phyloP scores from a whole-genome alignment of 495 filamentous ascomycete genomes.

The Podospora bellae-mahoneyi region DNA sequence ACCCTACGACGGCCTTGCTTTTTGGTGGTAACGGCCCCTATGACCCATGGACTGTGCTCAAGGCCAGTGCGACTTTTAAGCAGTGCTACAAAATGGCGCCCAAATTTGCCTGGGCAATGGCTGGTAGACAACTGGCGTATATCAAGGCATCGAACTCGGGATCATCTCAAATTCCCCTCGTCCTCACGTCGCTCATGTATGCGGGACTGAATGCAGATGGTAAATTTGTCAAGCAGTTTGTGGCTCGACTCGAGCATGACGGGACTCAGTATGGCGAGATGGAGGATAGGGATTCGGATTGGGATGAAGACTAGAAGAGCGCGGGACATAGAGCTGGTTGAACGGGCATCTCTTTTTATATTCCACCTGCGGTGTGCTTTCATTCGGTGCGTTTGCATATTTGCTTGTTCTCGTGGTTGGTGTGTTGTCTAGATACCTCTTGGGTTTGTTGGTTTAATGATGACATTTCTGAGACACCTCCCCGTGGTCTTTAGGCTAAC shows the following conservation, averaged over 20 bases:
- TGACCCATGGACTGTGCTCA: conserved; percentile 53
- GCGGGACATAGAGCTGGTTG: not conserved
- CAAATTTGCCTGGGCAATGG: conserved; percentile 59
- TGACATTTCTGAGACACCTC: not conserved
- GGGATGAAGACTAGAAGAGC: conserved; percentile 14
- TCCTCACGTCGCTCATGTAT: conserved; percentile 45
- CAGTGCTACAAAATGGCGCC: conserved; percentile 34
- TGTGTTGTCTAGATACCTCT: not conserved
- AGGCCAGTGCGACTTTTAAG: conserved; percentile 61
- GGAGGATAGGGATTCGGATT: not conserved
- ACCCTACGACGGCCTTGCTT: conserved; percentile 31
- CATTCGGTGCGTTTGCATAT: not conserved
- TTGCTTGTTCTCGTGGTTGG: not conserved
- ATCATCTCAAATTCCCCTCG: conserved; percentile 9
- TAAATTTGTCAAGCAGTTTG: conserved; percentile 33
- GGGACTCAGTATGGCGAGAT: conserved; percentile 25
- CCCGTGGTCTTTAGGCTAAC: not conserved
- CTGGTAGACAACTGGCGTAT: conserved; percentile 58
- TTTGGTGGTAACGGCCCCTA: conserved; percentile 25
- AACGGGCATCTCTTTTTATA: not conserved
- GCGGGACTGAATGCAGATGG: conserved; percentile 42
- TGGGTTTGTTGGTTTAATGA: not conserved
- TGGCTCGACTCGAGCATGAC: conserved; percentile 24
- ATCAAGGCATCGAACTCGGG: conserved; percentile 53
- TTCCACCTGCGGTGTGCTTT: not conserved